phyloP scores from a whole-genome alignment of 768 basidiomycete species.

The Tulasnella sp. region DNA sequence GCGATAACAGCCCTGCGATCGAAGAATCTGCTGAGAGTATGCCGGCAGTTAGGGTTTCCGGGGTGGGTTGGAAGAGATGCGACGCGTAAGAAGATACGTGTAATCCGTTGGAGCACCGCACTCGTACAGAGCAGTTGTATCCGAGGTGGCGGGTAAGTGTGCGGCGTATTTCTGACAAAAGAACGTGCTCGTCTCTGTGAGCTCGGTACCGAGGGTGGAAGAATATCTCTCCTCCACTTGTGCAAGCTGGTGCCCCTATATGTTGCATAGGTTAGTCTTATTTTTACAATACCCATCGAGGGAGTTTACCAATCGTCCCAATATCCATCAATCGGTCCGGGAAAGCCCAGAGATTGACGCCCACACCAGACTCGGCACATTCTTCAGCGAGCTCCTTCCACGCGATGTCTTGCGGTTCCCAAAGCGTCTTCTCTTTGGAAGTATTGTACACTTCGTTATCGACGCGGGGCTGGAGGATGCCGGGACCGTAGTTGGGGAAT shows the following conservation, averaged over 20 bases:
- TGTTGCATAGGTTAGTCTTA: not conserved
- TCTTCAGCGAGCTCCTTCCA: slow-evolving; percentile 83
- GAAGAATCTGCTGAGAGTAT: slow-evolving; percentile 71
- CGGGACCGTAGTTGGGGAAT: slow-evolving; percentile 58
- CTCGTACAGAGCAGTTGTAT: slow-evolving; percentile 66
- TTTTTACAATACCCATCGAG: not conserved
- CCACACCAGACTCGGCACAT: slow-evolving; percentile 79
- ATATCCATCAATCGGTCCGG: slow-evolving; percentile 72
- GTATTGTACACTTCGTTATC: slow-evolving; percentile 66
- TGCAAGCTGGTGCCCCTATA: slow-evolving; percentile 48
- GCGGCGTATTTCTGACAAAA: slow-evolving; percentile 67
- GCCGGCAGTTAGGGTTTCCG: slow-evolving; percentile 51
- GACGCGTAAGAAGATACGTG: slow-evolving; percentile 49
- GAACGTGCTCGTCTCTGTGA: slow-evolving; percentile 44
- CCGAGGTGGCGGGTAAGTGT: slow-evolving; percentile 56
- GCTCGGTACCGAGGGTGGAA: slow-evolving; percentile 85
- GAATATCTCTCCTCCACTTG: slow-evolving; percentile 83
- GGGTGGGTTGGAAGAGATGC: slow-evolving; percentile 3
- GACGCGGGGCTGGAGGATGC: slow-evolving; percentile 45
- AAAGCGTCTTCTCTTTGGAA: slow-evolving; percentile 75
- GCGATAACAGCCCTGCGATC: slow-evolving; percentile 60
- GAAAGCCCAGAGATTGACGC: slow-evolving; percentile 79
- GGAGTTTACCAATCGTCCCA: slow-evolving; percentile 59
- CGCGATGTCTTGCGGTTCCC: slow-evolving; percentile 56
- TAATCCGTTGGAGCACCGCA: slow-evolving; percentile 77